phyloP scores from a whole-genome alignment of 2,329 filamentous ascomycete genomes.

The Ophioceras dolichostomum region DNA sequence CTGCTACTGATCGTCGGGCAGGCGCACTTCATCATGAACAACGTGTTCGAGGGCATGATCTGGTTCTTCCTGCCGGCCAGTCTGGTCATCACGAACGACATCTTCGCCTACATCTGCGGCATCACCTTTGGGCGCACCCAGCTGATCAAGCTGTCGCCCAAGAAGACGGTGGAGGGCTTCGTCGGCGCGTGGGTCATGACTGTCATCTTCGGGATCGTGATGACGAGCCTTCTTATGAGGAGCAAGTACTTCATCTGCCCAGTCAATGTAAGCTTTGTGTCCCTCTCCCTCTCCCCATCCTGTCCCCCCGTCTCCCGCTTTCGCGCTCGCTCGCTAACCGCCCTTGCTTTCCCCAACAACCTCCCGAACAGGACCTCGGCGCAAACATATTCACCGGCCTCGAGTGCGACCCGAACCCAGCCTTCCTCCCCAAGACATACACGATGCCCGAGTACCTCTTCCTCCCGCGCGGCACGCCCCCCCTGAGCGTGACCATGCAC shows the following conservation, averaged over 20 bases:
- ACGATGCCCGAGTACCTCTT: conserved; percentile 62
- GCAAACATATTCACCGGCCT: conserved; percentile 88
- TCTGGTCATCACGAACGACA: conserved; percentile 96
- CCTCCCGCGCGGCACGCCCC: conserved; percentile 36
- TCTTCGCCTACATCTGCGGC: conserved; percentile 94
- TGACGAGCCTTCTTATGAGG: conserved; percentile 75
- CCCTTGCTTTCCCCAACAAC: too few species aligned
- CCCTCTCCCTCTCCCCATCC: not conserved
- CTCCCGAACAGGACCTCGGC: conserved; percentile 55
- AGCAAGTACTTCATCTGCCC: conserved; percentile 98
- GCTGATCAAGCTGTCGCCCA: conserved; percentile 93
- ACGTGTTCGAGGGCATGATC: conserved; percentile 98
- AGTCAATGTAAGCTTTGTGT: conserved; percentile 51
- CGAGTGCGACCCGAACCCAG: conserved; percentile 81
- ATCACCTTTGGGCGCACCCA: conserved; percentile 95
- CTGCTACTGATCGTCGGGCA: conserved; percentile 96
- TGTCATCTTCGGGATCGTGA: conserved; percentile 66
- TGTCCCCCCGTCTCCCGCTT: too few species aligned
- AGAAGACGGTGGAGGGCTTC: conserved; percentile 98
- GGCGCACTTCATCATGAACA: conserved; percentile 99
- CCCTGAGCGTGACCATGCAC: conserved; percentile 58
- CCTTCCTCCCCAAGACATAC: conserved; percentile 71
- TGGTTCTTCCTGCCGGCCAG: conserved; percentile 97
- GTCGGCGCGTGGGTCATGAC: conserved; percentile 95
- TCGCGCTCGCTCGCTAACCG: conserved; percentile 8